phyloP scores from a whole-genome alignment of 306 rosid species.

The Carpinus viminea region DNA sequence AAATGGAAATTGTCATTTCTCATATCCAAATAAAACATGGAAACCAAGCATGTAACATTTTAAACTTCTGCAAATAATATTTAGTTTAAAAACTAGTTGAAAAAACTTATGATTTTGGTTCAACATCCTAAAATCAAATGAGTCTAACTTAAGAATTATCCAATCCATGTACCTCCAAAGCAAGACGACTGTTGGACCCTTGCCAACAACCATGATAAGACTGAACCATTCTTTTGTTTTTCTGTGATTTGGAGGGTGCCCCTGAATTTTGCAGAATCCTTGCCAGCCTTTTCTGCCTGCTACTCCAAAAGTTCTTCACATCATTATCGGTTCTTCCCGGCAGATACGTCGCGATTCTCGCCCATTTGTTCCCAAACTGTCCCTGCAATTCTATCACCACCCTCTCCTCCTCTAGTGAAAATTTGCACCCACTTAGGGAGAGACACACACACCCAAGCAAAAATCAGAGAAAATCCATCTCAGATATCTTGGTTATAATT shows the following conservation, averaged over 20 bases:
- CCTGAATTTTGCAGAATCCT: slow-evolving; percentile 64
- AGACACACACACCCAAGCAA: slow-evolving; percentile 11
- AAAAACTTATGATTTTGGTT: not conserved
- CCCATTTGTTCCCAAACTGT: slow-evolving; percentile 92
- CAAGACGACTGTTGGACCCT: slow-evolving; percentile 13
- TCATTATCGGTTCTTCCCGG: slow-evolving; percentile 88
- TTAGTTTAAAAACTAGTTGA: not conserved
- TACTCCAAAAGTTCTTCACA: slow-evolving; percentile 97
- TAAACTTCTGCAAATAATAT: not conserved
- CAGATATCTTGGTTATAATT: not conserved
- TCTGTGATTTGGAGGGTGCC: slow-evolving; percentile 53
- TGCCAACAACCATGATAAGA: slow-evolving; percentile 17
- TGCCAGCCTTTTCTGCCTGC: slow-evolving; percentile 81
- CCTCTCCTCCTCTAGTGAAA: slow-evolving; percentile 83
- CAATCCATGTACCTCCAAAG: slow-evolving; percentile 42
- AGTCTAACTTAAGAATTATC: not conserved
- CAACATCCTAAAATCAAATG: not conserved
- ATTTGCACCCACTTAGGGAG: slow-evolving; percentile 73
- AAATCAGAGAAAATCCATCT: slow-evolving; percentile 5
- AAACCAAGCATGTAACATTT: no score
- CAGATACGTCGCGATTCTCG: slow-evolving; percentile 75
- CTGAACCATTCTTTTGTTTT: slow-evolving; percentile 35
- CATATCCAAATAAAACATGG: no score
- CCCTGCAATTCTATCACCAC: slow-evolving; percentile 84
- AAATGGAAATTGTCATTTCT: not conserved